phyloP scores from a whole-genome alignment of 2,329 filamentous ascomycete genomes.

The Fusarium oxysporum region DNA sequence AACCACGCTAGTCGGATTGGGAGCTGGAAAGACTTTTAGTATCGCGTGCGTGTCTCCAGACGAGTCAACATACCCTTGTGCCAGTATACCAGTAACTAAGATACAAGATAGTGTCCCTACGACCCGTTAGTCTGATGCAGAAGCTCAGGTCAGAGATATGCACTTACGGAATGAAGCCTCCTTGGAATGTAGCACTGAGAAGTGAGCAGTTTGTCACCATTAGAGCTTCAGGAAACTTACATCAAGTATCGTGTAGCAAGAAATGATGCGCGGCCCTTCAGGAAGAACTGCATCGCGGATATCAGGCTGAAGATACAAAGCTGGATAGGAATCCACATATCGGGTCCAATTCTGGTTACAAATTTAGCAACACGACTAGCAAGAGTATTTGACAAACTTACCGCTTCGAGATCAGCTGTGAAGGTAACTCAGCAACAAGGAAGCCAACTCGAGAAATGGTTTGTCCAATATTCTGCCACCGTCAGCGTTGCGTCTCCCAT shows the following conservation, averaged over 20 bases:
- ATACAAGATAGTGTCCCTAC: not conserved
- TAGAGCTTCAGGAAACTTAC: not conserved
- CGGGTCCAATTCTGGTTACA: slow-evolving; percentile 53
- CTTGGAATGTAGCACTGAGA: not conserved
- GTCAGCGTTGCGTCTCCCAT: not conserved
- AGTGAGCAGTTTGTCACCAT: not conserved
- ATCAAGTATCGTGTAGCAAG: slow-evolving; percentile 37
- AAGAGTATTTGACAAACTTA: not conserved
- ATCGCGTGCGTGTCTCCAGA: not conserved
- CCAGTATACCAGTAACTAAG: not conserved
- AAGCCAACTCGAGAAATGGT: slow-evolving; percentile 31
- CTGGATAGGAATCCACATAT: slow-evolving; percentile 63
- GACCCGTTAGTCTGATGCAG: not conserved
- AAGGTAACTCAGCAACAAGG: slow-evolving; percentile 18
- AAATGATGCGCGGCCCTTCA: slow-evolving; percentile 49
- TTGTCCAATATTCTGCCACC: slow-evolving; percentile 13
- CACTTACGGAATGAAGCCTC: not conserved
- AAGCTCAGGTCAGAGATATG: too few relatives aligned
- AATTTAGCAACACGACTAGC: not conserved
- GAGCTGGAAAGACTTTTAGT: not conserved
- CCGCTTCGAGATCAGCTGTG: slow-evolving; percentile 23
- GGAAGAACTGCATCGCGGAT: slow-evolving; percentile 50
- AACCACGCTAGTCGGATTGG: not conserved
- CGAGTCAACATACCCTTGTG: not conserved
- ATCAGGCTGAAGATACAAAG: slow-evolving; percentile 52